Base-by-base conservation (phyloP, 2,329 filamentous ascomycete species). In the Exophiala bonariae region DNA sequence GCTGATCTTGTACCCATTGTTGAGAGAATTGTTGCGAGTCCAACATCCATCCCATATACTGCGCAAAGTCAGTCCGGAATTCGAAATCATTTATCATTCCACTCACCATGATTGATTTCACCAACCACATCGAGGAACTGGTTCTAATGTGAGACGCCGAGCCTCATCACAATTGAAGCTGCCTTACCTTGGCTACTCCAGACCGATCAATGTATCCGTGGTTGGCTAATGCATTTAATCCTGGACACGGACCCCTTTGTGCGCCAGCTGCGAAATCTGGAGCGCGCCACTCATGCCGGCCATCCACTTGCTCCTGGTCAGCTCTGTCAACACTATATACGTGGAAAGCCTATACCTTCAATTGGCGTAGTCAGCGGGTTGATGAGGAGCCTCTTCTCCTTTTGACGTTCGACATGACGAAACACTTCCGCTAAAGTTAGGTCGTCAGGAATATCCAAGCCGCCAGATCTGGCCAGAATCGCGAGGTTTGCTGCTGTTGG, bases 31-130 rank as follows among this genome's bases (percentile, higher is more conserved):
- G 65, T 63, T 2, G 64, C 62, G 0, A 77, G 55, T 13, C 75
- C 74, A 14, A 75, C 40, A 1, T 68, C 67, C 75, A 78, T 78
- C 3, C 73, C 72, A 19, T 66, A 75, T 1, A 78, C 74, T 69
- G 41, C 7, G 11, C 23, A 6, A 11, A 6, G 23, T 26, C 23
- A 26, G n/a, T n/a, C n/a, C n/a, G n/a, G n/a, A n/a, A n/a, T n/a
- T n/a, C 34, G 38, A 28, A 16, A 34, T 20, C 11, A 40, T 50
- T 35, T 51, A 34, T 18, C 18, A 16, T 2, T 11, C 10, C 4
- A 47, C 33, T 44, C 20, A 64, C 66, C 63, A 44, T 65, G 55
- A 48, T 70, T 70, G 41, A 64, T 63, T 3, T 64, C 61, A 9
- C 55, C 48, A 16, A 69, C 63, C 2, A 64, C 61, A 22, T 70